Evolutionary conservation across 768 basidiomycete genomes (phyloP), one percentile per base, ranked within the genome.

Genomic region (Galerina marginata): DNA sequence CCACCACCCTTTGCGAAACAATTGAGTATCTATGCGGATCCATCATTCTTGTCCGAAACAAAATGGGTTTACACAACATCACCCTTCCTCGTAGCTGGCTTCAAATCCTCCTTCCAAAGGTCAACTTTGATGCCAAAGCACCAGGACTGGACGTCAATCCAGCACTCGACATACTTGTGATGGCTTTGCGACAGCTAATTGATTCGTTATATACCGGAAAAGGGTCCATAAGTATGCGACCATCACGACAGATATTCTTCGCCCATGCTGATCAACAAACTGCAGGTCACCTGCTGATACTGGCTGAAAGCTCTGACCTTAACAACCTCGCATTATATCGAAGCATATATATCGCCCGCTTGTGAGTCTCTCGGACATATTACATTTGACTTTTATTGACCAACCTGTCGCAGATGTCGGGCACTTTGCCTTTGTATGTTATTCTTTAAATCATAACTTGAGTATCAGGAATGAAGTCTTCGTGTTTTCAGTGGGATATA

Each of bases 71-170:
- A 0, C 82, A 88, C 65, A 76, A 79, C 12, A 65, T 85, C 23
- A 80, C 81, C 5, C 75, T 89, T 42, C 88, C 88, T 0, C 78
- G 78, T 1, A 81, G 79, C 54, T 89, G 86, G 86, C 66, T 86
- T 20, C 48, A 75, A 11, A 64, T 63, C 16, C 54, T 72, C 44
- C 60, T 73, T 9, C 51, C 54, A 39, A 60, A 67, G 36, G 63
- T 4, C 37, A 59, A 40, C n/a, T 42, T 52, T 9, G 60, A 64
- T 46, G 46, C 49, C 23, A 9, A 33, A 38, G 12, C 47, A 29
- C 51, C 6, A n/a, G 42, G 59, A 42, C 15, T 33, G 16, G 51
- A 63, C 48, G 47, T 51, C 6, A 58, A 40, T n/a, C 25, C 26
- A 9, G 55, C 51, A 0, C 63, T 62, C 20, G 53, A 50, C 11